Conservation (phyloP, 768 basidiomycete genomes). For the Leccinum truebloodii region DNA sequence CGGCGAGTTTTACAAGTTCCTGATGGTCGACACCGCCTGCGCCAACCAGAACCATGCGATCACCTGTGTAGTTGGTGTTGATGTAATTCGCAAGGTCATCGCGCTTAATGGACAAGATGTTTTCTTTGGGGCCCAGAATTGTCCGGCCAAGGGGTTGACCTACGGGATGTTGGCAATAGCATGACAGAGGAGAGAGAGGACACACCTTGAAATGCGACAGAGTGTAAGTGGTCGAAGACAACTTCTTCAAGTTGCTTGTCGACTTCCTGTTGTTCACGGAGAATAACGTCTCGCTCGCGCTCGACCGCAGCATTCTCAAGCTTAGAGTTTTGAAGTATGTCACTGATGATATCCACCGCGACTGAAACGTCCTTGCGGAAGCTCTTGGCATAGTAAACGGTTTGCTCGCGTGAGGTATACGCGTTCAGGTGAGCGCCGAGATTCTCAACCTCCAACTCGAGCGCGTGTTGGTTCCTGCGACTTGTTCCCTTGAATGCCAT, state of each 20-base stretch:
- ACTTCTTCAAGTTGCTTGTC: slow-evolving; percentile 99
- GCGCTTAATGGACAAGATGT: slow-evolving; percentile 93
- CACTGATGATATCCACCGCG: slow-evolving; percentile 95
- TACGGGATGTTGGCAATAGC: slow-evolving; percentile 33
- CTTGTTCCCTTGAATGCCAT: slow-evolving; percentile 98
- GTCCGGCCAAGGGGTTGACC: slow-evolving; percentile 95
- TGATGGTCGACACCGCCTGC: slow-evolving; percentile 93
- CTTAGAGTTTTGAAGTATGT: slow-evolving; percentile 97
- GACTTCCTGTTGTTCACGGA: slow-evolving; percentile 98
- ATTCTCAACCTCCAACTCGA: slow-evolving; percentile 98
- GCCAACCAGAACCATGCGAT: slow-evolving; percentile 98
- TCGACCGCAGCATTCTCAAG: slow-evolving; percentile 86
- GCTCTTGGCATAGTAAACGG: slow-evolving; percentile 98
- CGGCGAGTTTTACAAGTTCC: slow-evolving; percentile 91
- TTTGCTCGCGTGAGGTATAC: slow-evolving; percentile 98
- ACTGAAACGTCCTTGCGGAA: slow-evolving; percentile 93
- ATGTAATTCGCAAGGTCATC: slow-evolving; percentile 90
- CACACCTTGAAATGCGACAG: slow-evolving; percentile 93
- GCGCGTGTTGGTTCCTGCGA: slow-evolving; percentile 80
- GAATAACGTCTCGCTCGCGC: slow-evolving; percentile 93
- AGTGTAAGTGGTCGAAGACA: slow-evolving; percentile 96
- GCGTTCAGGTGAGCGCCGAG: slow-evolving; percentile 97
- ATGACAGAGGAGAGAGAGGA: slow-evolving; percentile 1
- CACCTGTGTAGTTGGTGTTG: slow-evolving; percentile 96
- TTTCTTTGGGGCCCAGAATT: slow-evolving; percentile 94